These are phyloP conservation scores for Neoboletus brunneissimus DNA, from an alignment of 768 basidiomycete species.

Conservation along the genomic window DNA sequence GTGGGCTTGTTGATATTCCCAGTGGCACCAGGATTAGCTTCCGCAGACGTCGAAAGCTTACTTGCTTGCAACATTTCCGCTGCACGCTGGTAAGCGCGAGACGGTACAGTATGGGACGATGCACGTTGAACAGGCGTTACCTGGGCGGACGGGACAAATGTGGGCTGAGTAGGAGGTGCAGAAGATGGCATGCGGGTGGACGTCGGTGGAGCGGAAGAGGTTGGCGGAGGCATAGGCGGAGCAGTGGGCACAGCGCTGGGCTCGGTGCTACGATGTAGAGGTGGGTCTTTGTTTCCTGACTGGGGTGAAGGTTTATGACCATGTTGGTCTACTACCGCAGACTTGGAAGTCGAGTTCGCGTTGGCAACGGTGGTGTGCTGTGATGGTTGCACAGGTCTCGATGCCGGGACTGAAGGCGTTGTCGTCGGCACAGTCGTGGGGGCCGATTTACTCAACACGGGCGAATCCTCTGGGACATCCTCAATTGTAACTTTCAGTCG, in stretches of 20 bases:
- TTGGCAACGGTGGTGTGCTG: constrained; percentile 4
- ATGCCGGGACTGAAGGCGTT: constrained; percentile 1
- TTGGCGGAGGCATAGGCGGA: constrained; percentile 24
- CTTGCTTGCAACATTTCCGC: constrained; percentile 22
- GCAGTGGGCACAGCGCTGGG: not conserved
- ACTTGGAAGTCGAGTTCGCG: constrained; percentile 2
- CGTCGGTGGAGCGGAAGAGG: constrained; percentile 1
- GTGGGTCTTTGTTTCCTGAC: constrained; percentile 21
- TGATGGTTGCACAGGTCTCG: constrained; percentile 10
- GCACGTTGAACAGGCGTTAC: constrained; percentile 19
- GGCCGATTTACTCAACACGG: constrained; percentile 10
- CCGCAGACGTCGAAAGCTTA: constrained; percentile 11
- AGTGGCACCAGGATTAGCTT: not conserved
- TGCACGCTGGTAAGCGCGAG: constrained; percentile 27
- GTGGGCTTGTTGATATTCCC: constrained; percentile 9
- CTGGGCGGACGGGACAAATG: constrained; percentile 7
- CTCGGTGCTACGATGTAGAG: constrained; percentile 13
- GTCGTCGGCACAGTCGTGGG: not conserved
- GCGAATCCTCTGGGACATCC: constrained; percentile 26
- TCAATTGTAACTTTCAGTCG: constrained; percentile 32
- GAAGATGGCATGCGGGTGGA: constrained; percentile 21
- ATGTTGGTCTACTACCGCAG: constrained; percentile 8
- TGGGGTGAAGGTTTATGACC: constrained; percentile 20
- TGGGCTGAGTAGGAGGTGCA: constrained; percentile 22
- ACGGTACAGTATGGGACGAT: constrained; percentile 11